Conservation (phyloP, 768 basidiomycete species). For the Trametes meyenii region DNA sequence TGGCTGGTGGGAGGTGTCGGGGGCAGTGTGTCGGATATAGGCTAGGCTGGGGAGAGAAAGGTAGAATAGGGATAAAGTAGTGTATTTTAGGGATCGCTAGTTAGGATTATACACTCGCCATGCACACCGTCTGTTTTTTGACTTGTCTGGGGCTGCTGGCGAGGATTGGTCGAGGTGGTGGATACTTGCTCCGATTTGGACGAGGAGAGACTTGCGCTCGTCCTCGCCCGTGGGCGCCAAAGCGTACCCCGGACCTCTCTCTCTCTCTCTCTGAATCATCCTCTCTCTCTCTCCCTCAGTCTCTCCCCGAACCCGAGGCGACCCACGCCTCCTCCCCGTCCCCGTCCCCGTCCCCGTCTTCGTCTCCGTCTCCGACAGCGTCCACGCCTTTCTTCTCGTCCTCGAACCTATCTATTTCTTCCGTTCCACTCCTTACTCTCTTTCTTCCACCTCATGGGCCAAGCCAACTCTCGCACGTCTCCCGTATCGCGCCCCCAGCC, state of each 20-base stretch:
- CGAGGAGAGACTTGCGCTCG: no score
- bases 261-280: no score
- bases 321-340: not conserved
- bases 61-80: no score
- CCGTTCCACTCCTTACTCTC: slow-evolving; percentile 16
- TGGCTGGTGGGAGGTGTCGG: not conserved
- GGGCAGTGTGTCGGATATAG: not conserved
- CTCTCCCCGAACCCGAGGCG: not conserved
- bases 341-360: not conserved
- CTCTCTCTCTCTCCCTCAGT: not conserved
- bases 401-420: not conserved
- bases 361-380: not conserved
- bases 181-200: no score
- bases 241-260: no score
- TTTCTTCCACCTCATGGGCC: slow-evolving; percentile 27
- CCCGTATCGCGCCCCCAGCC: slow-evolving; percentile 18
- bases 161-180: no score
- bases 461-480: slow-evolving; percentile 28
- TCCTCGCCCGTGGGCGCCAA: no score
- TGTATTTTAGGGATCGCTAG: no score
- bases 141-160: no score
- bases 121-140: no score
- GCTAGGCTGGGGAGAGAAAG: not conserved
- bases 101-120: no score
- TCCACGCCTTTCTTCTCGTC: slow-evolving; percentile 1